A percentile compares a stretch with the other conserved stretches of the same genome.
These are phyloP conservation scores for Hypoxylon rubiginosum DNA, from an alignment of 2,329 filamentous ascomycete species.

Conservation along the genomic window DNA sequence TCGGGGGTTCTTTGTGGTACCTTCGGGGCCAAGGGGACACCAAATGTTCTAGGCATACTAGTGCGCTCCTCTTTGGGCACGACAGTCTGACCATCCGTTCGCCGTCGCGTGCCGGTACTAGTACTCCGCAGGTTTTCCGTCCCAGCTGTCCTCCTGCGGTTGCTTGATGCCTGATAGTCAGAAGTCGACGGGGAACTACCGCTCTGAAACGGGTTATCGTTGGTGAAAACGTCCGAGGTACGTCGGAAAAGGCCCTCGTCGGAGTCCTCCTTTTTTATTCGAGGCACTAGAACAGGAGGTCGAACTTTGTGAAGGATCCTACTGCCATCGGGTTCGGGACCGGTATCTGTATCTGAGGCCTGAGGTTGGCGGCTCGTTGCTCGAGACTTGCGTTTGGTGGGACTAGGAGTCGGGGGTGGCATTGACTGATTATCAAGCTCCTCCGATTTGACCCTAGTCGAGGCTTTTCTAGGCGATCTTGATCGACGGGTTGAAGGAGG, in stretches of 20 bases:
- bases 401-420: conserved; percentile 58
- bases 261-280: conserved; percentile 68
- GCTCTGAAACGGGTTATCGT: conserved; percentile 94
- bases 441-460: conserved; percentile 66
- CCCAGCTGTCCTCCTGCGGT: conserved; percentile 64
- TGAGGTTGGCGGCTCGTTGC: conserved; percentile 68
- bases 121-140: conserved; percentile 56
- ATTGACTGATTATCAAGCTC: conserved; percentile 59
- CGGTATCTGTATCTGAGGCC: conserved; percentile 65
- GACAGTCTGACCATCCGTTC: conserved; percentile 58
- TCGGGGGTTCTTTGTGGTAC: conserved; percentile 54
- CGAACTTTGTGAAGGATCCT: conserved; percentile 32
- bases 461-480: conserved; percentile 67
- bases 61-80: conserved; percentile 66
- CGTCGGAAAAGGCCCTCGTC: conserved; percentile 60
- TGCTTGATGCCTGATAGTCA: conserved; percentile 62
- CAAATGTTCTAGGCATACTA: conserved; percentile 70
- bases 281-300: conserved; percentile 61
- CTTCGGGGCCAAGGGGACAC: conserved; percentile 64
- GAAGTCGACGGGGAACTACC: conserved; percentile 76
- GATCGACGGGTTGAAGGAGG: conserved; percentile 65
- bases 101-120: conserved; percentile 60
- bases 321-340: conserved; percentile 59
- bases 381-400: conserved; percentile 68
- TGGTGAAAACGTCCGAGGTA: conserved; percentile 75